Evolutionary conservation across 2,329 filamentous ascomycete species (phyloP).

Genomic region (Tolypocladium guangdongense): DNA sequence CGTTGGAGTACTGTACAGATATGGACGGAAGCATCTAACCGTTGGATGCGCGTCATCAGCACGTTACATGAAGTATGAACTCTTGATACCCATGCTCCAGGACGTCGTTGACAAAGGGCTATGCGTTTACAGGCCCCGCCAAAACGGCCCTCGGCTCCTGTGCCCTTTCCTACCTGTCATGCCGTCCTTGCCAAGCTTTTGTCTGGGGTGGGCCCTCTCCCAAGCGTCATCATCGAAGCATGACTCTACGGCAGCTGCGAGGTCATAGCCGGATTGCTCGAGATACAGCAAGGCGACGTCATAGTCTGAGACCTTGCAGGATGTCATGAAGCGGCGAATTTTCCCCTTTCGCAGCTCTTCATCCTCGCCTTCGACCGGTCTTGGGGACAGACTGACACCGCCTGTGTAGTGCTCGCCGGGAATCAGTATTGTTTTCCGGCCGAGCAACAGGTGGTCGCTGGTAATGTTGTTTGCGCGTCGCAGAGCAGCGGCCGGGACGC

Average conservation of each 20-base stretch:
- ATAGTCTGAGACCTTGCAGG: constrained; percentile 67
- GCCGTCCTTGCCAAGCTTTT: constrained; percentile 8
- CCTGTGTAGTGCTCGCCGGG: constrained; percentile 59
- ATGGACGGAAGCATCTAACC: neutral
- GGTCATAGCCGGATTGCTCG: constrained; percentile 55
- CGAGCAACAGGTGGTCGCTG: constrained; percentile 59
- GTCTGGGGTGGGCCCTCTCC: constrained; percentile 55
- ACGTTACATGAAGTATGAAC: constrained; percentile 15
- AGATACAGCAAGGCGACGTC: constrained; percentile 67
- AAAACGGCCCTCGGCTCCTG: constrained; percentile 20
- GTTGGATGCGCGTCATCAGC: neutral
- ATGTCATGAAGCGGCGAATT: constrained; percentile 68
- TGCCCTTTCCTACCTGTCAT: constrained; percentile 17
- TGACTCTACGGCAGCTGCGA: constrained; percentile 50
- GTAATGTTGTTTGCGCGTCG: constrained; percentile 59
- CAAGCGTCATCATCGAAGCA: constrained; percentile 65
- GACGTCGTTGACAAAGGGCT: neutral
- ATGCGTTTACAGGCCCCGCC: constrained; percentile 14
- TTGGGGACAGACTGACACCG: constrained; percentile 56
- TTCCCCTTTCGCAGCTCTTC: constrained; percentile 61
- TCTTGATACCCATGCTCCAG: constrained; percentile 13
- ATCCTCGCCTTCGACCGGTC: constrained; percentile 62
- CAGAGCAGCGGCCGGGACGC: constrained; percentile 51
- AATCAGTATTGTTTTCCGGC: constrained; percentile 58
- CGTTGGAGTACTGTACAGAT: constrained; percentile 1